These are phyloP conservation scores for Fusarium continuum DNA, from an alignment of 2,329 filamentous ascomycete genomes.

Conservation along the genomic window DNA sequence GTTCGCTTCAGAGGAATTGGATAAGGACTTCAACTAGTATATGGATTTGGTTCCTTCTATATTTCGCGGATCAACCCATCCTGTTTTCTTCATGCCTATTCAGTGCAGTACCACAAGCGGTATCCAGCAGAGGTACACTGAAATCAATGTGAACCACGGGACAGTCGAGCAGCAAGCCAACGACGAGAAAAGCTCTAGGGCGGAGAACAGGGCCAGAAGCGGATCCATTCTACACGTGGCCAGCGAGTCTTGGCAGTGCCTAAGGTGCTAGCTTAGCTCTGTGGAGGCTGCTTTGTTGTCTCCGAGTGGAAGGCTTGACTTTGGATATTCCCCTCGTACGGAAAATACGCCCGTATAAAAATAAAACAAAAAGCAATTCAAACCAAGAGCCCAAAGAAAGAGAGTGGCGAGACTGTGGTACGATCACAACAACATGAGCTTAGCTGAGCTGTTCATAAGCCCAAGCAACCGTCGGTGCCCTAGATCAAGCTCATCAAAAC, in stretches of 20 bases:
- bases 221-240: conserved; percentile 43
- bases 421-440: not conserved
- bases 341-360: not conserved
- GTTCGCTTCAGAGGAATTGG: not conserved
- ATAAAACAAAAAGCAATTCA: conserved; percentile 27
- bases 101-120: not conserved
- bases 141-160: conserved; percentile 14
- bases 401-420: not conserved
- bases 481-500: conserved; percentile 7
- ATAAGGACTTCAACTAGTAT: not conserved
- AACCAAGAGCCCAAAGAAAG: not conserved
- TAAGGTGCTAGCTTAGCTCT: conserved; percentile 19
- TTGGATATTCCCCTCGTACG: not conserved
- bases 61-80: not conserved
- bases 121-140: conserved; percentile 17
- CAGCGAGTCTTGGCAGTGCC: conserved; percentile 23
- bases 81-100: not conserved
- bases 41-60: not conserved
- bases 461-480: not conserved
- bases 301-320: not conserved
- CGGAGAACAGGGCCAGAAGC: conserved; percentile 31
- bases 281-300: conserved; percentile 17
- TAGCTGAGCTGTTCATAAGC: not conserved
- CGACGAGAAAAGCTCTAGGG: conserved; percentile 25
- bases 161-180: conserved; percentile 11